Evolutionary conservation across 768 basidiomycete species (phyloP).

Genomic region (Tulasnella calospora): DNA sequence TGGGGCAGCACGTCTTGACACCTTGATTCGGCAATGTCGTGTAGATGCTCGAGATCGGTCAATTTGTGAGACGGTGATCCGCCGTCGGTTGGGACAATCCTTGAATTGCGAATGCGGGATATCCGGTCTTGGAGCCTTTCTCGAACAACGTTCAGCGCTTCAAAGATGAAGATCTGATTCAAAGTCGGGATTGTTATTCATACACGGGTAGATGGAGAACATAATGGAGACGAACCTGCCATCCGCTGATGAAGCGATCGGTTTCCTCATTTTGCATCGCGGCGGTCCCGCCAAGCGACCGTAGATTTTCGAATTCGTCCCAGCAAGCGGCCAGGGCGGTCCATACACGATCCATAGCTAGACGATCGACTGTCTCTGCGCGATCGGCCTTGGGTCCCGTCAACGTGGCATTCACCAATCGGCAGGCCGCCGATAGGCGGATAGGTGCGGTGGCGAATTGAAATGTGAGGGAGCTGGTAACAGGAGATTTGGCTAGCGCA

Average conservation of each 20-base stretch:
- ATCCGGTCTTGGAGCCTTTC: conserved; percentile 69
- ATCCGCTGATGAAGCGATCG: conserved; percentile 70
- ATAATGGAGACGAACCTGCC: conserved; percentile 58
- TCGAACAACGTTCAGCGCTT: conserved; percentile 83
- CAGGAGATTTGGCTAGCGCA: conserved; percentile 38
- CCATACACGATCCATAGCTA: conserved; percentile 75
- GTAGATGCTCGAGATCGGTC: conserved; percentile 39
- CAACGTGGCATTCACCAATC: conserved; percentile 69
- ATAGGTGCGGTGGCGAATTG: conserved; percentile 66
- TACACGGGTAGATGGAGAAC: not conserved
- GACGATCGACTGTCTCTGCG: conserved; percentile 54
- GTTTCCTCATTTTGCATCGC: conserved; percentile 49
- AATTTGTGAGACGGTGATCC: conserved; percentile 31
- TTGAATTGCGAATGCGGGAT: conserved; percentile 26
- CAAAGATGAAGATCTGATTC: conserved; percentile 77
- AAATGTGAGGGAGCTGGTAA: conserved; percentile 51
- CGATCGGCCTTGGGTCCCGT: conserved; percentile 74
- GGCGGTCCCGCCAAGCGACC: conserved; percentile 39
- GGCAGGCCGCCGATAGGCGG: conserved; percentile 68
- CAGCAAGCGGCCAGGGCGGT: conserved; percentile 72
- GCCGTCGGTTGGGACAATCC: conserved; percentile 25
- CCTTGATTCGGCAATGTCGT: conserved; percentile 44
- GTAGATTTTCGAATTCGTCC: conserved; percentile 72
- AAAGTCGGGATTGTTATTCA: not conserved
- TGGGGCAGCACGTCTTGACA: conserved; percentile 46